Evolutionary conservation across 441 rosid genomes (phyloP).

Genomic region (Dalechampia spathulata): DNA sequence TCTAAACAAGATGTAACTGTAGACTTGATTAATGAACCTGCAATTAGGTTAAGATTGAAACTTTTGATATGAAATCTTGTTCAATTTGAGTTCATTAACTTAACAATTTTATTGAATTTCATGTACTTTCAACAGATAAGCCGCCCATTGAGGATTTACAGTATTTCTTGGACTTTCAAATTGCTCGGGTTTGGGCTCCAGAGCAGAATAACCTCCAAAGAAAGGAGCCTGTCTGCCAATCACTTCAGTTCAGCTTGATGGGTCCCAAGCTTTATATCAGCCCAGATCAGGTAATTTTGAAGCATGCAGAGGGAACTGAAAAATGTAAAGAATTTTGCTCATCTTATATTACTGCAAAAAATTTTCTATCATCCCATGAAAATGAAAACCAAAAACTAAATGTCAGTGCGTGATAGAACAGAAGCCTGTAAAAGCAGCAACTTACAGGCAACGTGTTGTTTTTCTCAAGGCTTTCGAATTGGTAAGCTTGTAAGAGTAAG

Average conservation of each 20-base stretch:
- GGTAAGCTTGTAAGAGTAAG: too few species aligned
- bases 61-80: neutral
- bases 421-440: neutral
- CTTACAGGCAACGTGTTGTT: neutral
- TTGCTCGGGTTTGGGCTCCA: constrained; percentile 62
- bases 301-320: constrained; percentile 1
- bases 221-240: constrained; percentile 72
- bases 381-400: neutral
- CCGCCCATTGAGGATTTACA: constrained; percentile 65
- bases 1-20: neutral
- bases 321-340: neutral
- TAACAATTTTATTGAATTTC: constrained; percentile 6
- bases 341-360: neutral
- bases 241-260: constrained; percentile 73
- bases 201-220: constrained; percentile 48
- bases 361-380: neutral
- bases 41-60: neutral
- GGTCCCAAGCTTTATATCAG: constrained; percentile 67
- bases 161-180: constrained; percentile 61
- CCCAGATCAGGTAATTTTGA: constrained; percentile 52
- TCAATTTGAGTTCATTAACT: neutral
- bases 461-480: too few species aligned
- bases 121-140: constrained; percentile 35
- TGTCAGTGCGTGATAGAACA: neutral
- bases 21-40: neutral